Conservation (phyloP, 805 yeast genomes). For the Metschnikowia peoriensis region DNA sequence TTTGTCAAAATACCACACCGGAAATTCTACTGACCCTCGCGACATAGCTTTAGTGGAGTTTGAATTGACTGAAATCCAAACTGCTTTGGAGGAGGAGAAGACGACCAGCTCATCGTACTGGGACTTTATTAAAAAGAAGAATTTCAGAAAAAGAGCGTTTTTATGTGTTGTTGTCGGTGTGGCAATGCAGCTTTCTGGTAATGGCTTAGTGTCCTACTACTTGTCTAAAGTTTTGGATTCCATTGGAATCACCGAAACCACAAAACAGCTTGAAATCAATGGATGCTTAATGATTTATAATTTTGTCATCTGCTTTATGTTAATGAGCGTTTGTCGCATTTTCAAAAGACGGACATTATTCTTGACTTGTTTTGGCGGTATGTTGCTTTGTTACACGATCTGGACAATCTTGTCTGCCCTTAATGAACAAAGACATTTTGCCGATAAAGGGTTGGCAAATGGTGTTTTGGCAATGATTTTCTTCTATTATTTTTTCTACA, state of each 20-base stretch:
- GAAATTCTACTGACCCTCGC: conserved; percentile 29
- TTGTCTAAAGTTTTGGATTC: conserved; percentile 48
- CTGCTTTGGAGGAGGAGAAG: conserved; percentile 38
- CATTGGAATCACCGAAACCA: conserved; percentile 49
- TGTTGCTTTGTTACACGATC: conserved; percentile 38
- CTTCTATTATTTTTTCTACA: conserved; percentile 43
- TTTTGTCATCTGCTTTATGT: conserved; percentile 28
- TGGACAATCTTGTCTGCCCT: conserved; percentile 48
- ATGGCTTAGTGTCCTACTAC: conserved; percentile 52
- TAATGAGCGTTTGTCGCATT: conserved; percentile 21
- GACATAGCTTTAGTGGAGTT: conserved; percentile 20
- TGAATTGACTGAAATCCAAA: conserved; percentile 25
- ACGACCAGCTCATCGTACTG: conserved; percentile 32
- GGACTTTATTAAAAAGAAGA: conserved; percentile 38
- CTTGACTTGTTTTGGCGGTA: conserved; percentile 32
- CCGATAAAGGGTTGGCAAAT: conserved; percentile 38
- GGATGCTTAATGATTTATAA: conserved; percentile 38
- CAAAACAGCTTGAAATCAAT: conserved; percentile 45
- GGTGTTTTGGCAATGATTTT: conserved; percentile 54
- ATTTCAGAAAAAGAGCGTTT: conserved; percentile 42
- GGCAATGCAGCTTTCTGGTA: conserved; percentile 49
- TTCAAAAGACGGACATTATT: conserved; percentile 39
- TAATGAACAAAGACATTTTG: conserved; percentile 40
- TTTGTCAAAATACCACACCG: conserved; percentile 41
- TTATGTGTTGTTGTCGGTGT: conserved; percentile 32